Evolutionary conservation across 768 basidiomycete genomes (phyloP), one percentile per base, ranked within the genome.

Genomic region (Mycena vitilis): DNA sequence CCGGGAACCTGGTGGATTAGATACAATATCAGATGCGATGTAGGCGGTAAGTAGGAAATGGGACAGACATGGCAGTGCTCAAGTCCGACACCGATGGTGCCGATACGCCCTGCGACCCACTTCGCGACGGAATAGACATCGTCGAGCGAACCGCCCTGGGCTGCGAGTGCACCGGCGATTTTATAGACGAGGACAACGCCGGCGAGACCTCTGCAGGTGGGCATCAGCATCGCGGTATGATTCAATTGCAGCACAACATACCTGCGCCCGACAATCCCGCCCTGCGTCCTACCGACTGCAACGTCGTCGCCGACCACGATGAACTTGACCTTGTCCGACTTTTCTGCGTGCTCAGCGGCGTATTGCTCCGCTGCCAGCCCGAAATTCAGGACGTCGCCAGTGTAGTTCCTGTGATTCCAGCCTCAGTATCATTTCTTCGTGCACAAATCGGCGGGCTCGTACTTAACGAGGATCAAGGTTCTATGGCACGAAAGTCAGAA

Each of bases 121-220:
- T 91, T 83, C 0, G 94, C 92, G 18, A 89, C 76, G 51, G 80
- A 75, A 75, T 91, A 86, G 8, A 96, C 91, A 56, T 91, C 85
- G 47, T 92, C 85, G 37, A 96, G 87, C 60, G 80, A 80, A 20
- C 84, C 91, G 7, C 93, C 94, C 20, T 84, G 80, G 30, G 87
- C 78, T 0, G 95, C 91, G 20, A 95, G 82, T 6, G 94, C 95
- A 49, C 95, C 95, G 13, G 94, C 92, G 63, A 96, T 91, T 80
- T 97, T 97, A 84, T 96, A 96, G 1, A 95, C 93, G 23, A 95
- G 80, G 6, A 92, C 88, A 6, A 91, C 92, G 2, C 94, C 93
- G 0, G 93, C 93, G 13, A 95, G 86, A 48, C 94, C 94, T 74
- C 95, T 94, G 65, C 30, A 5, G 55, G 55, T 3, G 30, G 20